Percentiles rank a stretch among this genome's conserved stretches.
These are phyloP conservation scores for Tardiomyces blankii DNA, from an alignment of 1,139 yeast genomes.

Conservation along the genomic window DNA sequence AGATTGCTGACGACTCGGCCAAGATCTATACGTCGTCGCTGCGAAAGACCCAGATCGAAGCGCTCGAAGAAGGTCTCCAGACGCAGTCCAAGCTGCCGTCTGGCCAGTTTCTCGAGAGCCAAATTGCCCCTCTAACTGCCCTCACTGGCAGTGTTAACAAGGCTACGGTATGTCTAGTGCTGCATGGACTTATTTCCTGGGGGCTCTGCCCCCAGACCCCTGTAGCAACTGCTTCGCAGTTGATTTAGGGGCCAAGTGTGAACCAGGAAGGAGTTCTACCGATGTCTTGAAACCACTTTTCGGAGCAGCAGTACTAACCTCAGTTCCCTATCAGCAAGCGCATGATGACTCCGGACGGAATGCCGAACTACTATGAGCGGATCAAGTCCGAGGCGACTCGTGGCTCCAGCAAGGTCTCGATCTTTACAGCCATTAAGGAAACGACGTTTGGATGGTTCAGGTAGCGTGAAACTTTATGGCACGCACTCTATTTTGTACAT, in stretches of 20 bases:
- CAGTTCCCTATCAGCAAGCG: slow-evolving; percentile 35
- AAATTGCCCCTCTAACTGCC: slow-evolving; percentile 12
- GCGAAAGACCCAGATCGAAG: slow-evolving; percentile 3
- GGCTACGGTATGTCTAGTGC: slow-evolving; percentile 19
- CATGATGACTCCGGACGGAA: slow-evolving; percentile 66
- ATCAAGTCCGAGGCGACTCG: slow-evolving; percentile 62
- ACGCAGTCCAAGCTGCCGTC: slow-evolving; percentile 3
- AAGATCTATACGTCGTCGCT: neutral
- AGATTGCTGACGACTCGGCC: neutral
- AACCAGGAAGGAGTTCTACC: slow-evolving; percentile 13
- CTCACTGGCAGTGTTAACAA: slow-evolving; percentile 9
- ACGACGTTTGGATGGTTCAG: slow-evolving; percentile 27
- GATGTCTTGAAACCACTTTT: slow-evolving; percentile 13
- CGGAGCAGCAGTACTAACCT: slow-evolving; percentile 17
- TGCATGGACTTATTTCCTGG: slow-evolving; percentile 15
- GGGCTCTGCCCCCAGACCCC: no score
- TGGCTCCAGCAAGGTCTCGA: slow-evolving; percentile 55
- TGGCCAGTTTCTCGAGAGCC: slow-evolving; percentile 9
- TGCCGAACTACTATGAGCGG: slow-evolving; percentile 66
- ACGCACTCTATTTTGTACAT: neutral
- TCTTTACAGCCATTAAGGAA: slow-evolving; percentile 22
- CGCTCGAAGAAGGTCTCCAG: slow-evolving; percentile 4
- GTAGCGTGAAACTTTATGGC: slow-evolving; percentile 3
- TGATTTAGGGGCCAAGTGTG: slow-evolving; percentile 12
- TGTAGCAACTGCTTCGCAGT: no score